Conservation (phyloP, 176 grass and related monocot genomes). For the Bromus sterilis region DNA sequence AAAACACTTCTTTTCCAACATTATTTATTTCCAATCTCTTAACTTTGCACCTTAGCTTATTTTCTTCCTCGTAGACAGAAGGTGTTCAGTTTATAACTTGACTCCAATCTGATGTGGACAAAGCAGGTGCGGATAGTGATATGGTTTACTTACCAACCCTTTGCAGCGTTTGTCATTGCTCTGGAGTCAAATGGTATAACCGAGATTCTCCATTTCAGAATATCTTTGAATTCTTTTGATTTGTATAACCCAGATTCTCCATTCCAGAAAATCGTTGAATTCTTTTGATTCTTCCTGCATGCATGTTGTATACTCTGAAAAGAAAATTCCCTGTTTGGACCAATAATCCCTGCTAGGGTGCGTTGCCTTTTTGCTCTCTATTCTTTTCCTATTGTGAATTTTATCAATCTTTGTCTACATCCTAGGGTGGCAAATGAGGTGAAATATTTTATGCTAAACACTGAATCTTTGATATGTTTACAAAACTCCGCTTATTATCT, state of each 20-base stretch:
- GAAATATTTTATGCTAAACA: conserved; percentile 33
- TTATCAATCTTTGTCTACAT: not conserved
- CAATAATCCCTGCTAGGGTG: conserved; percentile 48
- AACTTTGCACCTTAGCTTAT: not conserved
- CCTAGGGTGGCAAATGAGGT: conserved; percentile 21
- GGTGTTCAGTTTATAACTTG: not conserved
- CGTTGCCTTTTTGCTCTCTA: not conserved
- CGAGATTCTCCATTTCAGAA: not conserved
- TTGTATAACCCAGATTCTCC: conserved; percentile 29
- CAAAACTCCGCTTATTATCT: conserved; percentile 52
- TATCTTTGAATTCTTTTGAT: not conserved
- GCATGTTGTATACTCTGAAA: conserved; percentile 43
- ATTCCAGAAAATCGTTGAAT: not conserved
- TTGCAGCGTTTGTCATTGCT: conserved; percentile 45
- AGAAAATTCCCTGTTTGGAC: conserved; percentile 19
- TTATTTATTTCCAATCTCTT: not conserved
- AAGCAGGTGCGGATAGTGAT: conserved; percentile 28
- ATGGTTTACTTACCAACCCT: conserved; percentile 72
- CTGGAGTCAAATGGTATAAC: conserved; percentile 70
- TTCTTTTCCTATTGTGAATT: not conserved
- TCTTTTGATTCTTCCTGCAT: not conserved
- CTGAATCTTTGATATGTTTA: conserved; percentile 29
- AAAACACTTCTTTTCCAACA: not conserved
- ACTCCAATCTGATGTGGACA: not conserved
- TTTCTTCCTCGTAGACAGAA: not conserved